Evolutionary conservation across 129 eudicot species (phyloP).

Genomic region (Escallonia herrerae): DNA sequence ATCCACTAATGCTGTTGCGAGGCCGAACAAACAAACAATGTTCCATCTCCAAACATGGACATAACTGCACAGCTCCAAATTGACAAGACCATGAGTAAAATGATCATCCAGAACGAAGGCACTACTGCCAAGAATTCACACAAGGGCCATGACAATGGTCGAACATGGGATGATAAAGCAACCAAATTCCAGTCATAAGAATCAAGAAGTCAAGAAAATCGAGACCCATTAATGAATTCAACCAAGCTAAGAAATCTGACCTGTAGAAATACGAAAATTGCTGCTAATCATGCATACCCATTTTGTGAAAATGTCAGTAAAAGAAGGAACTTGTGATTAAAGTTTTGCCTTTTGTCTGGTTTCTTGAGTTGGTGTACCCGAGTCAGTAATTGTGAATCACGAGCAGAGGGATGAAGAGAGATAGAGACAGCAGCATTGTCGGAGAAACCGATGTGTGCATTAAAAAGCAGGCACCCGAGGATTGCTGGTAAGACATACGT

Average conservation of each 20-base stretch:
- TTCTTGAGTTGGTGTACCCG: too few species aligned
- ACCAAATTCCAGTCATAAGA: background rate
- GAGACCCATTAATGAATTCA: background rate
- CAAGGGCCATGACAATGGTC: background rate
- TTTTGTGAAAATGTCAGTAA: background rate
- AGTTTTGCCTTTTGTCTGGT: background rate
- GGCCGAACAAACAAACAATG: constrained; percentile 1
- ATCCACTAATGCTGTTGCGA: constrained; percentile 2
- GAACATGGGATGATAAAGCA: background rate
- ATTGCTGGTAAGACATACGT: background rate
- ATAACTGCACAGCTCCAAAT: constrained; percentile 6
- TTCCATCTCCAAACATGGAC: constrained; percentile 11
- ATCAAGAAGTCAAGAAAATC: background rate
- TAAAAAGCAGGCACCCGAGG: background rate
- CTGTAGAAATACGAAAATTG: too few species aligned
- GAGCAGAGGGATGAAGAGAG: background rate
- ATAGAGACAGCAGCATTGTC: background rate
- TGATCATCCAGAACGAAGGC: too few species aligned
- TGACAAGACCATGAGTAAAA: background rate
- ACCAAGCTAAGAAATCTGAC: background rate
- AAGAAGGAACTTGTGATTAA: background rate
- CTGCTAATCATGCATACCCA: background rate
- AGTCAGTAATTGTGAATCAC: background rate
- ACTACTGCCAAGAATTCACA: background rate
- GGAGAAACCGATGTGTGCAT: background rate